A percentile compares a stretch with the other conserved stretches of the same genome.
Conservation (phyloP, 805 yeast species). For the Cyberlindnera maritima region DNA sequence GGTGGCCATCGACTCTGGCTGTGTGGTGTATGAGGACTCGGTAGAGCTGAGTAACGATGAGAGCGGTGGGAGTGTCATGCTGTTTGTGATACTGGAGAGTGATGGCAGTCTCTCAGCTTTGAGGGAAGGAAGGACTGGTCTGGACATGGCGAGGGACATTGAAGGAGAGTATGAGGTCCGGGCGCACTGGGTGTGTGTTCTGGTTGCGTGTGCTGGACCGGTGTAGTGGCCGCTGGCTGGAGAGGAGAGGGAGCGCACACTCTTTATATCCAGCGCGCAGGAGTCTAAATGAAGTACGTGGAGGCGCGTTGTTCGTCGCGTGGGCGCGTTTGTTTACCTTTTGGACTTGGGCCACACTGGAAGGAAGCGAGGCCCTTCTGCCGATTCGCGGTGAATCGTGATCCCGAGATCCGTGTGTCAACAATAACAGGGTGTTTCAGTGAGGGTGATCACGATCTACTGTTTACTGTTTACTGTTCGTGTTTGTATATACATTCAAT, state of each 20-base stretch:
- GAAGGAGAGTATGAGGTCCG: background rate
- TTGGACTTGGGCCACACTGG: constrained; percentile 4
- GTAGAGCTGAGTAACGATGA: constrained; percentile 15
- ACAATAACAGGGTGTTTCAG: no score
- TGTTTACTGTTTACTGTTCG: no score
- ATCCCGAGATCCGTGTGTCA: no score
- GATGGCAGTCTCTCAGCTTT: constrained; percentile 10
- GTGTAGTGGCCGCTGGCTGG: no score
- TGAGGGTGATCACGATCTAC: no score
- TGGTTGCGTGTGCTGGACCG: no score
- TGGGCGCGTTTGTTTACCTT: constrained; percentile 16
- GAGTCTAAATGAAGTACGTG: constrained; percentile 12
- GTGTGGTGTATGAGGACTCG: constrained; percentile 8
- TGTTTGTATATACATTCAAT: no score
- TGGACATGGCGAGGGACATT: constrained; percentile 22
- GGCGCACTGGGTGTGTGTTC: no score
- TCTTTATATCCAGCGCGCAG: constrained; percentile 5
- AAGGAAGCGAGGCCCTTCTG: background rate
- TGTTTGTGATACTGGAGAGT: background rate
- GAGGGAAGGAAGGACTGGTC: constrained; percentile 20
- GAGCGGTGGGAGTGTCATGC: constrained; percentile 18
- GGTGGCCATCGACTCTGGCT: background rate
- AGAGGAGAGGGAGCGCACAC: background rate
- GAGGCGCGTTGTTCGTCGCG: background rate
- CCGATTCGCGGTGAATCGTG: no score